Base-by-base conservation (phyloP, 768 basidiomycete genomes). In the Leccinellum albellum region DNA sequence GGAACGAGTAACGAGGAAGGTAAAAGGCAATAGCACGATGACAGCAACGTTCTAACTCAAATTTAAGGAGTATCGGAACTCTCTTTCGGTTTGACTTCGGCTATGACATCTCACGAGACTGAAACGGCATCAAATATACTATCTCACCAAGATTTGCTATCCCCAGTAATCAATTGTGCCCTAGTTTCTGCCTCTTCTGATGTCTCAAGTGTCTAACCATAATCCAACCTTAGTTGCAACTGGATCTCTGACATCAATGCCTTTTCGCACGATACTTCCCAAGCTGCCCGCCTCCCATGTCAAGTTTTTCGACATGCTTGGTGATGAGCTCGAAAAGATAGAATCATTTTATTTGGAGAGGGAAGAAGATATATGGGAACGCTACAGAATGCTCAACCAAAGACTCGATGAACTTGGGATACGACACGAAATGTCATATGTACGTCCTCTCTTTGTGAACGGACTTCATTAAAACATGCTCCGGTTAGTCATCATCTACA, bases 271-370 rank as follows among this genome's bases (percentile, higher is more conserved):
- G 13, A 71, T 89, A 20, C 67, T 88, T 12, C 73, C 79, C 3
- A 69, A 78, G 13, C 75, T 94, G 13, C 78, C 84, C 12, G 76
- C 83, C 0, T 73, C 80, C 23, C 88, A 94, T 65, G 65, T 72
- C 21, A 76, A 74, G 7, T 98, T 96, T 74, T 89, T 98, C 58
- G 78, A 81, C 2, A 76, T 84, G 24, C 78, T 97, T 6, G 88
- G 94, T 63, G 66, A 66, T 0, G 87, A 98, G 69, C 76, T 97
- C 3, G 85, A 89, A 14, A 96, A 95, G 68, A 84, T 97, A 4
- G 91, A 93, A 58, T 72, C 75, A 0, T 98, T 98, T 71, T 98
- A 91, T 68, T 64, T 79, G 3, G 84, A 82, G 23, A 79, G 85
- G 24, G 94, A 86, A 73, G 77, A 77, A 51, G 84, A 81, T 72